Percentiles rank a stretch among this genome's conserved stretches.
Conservation (phyloP, 2,329 filamentous ascomycete species). For the Cordyceps militaris region DNA sequence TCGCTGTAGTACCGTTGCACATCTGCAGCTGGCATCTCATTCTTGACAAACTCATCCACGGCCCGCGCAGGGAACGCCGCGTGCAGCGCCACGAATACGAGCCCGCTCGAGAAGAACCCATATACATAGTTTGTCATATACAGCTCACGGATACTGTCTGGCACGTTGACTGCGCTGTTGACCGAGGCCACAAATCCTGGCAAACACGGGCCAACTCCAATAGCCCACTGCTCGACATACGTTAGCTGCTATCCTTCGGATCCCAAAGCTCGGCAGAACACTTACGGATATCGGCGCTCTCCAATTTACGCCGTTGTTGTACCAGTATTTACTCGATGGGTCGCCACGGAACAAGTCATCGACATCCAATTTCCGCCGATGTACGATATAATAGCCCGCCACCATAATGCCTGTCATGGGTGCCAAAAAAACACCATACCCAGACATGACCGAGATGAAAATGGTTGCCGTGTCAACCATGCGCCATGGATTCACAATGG, state of each 20-base stretch:
- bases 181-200: conserved; percentile 37
- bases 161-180: conserved; percentile 26
- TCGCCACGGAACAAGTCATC: conserved; percentile 29
- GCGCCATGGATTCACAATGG: conserved; percentile 32
- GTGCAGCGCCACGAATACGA: conserved; percentile 27
- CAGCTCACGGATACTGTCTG: conserved; percentile 30
- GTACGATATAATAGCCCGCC: conserved; percentile 28
- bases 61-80: conserved; percentile 20
- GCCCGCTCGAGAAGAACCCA: conserved; percentile 28
- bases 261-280: background rate
- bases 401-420: conserved; percentile 36
- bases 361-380: conserved; percentile 28
- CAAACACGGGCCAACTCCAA: conserved; percentile 32
- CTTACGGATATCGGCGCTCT: conserved; percentile 32
- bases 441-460: conserved; percentile 30
- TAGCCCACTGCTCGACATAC: conserved; percentile 26
- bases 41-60: conserved; percentile 25
- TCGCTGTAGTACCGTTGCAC: conserved; percentile 24
- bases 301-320: conserved; percentile 33
- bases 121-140: conserved; percentile 34
- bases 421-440: conserved; percentile 32
- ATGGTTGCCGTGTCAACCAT: conserved; percentile 30
- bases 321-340: conserved; percentile 32
- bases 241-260: background rate
- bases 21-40: conserved; percentile 18